A percentile compares a stretch with the other conserved stretches of the same genome.
Conservation (phyloP, 768 basidiomycete genomes). For the Mycena chlorophos region DNA sequence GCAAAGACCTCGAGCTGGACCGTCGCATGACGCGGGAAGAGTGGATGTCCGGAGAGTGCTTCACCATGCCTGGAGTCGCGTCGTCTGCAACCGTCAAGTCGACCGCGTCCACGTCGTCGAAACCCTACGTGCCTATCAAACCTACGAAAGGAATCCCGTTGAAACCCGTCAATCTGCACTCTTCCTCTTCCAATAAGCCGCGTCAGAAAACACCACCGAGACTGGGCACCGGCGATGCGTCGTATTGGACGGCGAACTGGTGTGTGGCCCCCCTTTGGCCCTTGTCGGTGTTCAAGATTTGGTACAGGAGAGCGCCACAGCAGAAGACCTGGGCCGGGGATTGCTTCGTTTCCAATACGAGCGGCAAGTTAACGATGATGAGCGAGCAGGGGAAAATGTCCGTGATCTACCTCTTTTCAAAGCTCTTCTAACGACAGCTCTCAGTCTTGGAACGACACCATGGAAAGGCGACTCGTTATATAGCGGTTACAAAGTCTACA, state of each 20-base stretch:
- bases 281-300: neutral
- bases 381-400: slow-evolving; percentile 74
- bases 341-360: slow-evolving; percentile 55
- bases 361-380: slow-evolving; percentile 57
- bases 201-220: slow-evolving; percentile 15
- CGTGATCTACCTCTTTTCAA: slow-evolving; percentile 19
- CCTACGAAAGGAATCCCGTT: slow-evolving; percentile 36
- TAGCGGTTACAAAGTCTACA: slow-evolving; percentile 44
- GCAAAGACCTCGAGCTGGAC: slow-evolving; percentile 69
- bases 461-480: slow-evolving; percentile 62
- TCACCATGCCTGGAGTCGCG: slow-evolving; percentile 28
- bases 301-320: slow-evolving; percentile 63
- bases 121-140: slow-evolving; percentile 31
- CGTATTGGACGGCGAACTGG: slow-evolving; percentile 75
- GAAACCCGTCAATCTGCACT: slow-evolving; percentile 40
- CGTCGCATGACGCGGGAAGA: slow-evolving; percentile 52
- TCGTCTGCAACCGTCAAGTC: slow-evolving; percentile 23
- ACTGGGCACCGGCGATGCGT: slow-evolving; percentile 26
- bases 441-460: slow-evolving; percentile 59
- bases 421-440: neutral
- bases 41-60: slow-evolving; percentile 66
- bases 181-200: slow-evolving; percentile 20
- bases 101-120: slow-evolving; percentile 21
- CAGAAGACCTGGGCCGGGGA: slow-evolving; percentile 89
- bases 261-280: slow-evolving; percentile 30